Percentiles rank a stretch among this genome's conserved stretches.
Evolutionary conservation across 495 filamentous ascomycete species (phyloP).

Genomic region (Penicillium ochrochloron): DNA sequence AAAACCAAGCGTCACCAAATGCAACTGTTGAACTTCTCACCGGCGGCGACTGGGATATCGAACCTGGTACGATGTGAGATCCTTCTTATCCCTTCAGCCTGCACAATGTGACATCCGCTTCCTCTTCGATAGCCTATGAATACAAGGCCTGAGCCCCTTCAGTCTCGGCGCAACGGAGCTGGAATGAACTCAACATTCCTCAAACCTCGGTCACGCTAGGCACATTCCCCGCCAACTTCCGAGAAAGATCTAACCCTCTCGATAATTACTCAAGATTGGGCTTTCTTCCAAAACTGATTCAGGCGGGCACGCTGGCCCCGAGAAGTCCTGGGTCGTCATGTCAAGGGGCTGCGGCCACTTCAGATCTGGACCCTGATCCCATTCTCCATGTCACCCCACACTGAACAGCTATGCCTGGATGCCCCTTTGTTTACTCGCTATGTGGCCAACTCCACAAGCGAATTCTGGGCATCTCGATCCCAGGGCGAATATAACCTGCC

Average conservation of each 20-base stretch:
- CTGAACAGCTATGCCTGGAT: conserved; percentile 24
- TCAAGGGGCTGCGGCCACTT: conserved; percentile 10
- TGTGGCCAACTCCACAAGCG: background rate
- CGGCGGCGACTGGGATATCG: background rate
- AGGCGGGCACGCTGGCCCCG: background rate
- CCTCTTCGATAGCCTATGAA: background rate
- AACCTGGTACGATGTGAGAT: background rate
- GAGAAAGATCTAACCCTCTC: conserved; percentile 12
- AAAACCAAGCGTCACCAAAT: background rate
- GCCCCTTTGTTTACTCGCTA: conserved; percentile 23
- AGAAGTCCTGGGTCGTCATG: too few species aligned
- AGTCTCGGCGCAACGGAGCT: conserved; percentile 10
- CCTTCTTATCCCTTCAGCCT: background rate
- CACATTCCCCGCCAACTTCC: conserved; percentile 22
- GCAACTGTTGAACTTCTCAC: background rate
- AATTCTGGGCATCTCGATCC: background rate
- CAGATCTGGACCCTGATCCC: conserved; percentile 18
- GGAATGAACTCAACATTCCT: conserved; percentile 33
- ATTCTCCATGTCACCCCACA: conserved; percentile 32
- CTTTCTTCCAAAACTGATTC: conserved; percentile 9
- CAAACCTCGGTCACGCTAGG: conserved; percentile 5
- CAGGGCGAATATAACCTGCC: conserved; percentile 26
- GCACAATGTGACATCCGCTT: conserved; percentile 1
- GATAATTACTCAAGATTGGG: conserved; percentile 6
- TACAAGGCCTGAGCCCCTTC: background rate